Base-by-base conservation (phyloP, 208 protist genomes). In the Crithidia acanthocephali region DNA sequence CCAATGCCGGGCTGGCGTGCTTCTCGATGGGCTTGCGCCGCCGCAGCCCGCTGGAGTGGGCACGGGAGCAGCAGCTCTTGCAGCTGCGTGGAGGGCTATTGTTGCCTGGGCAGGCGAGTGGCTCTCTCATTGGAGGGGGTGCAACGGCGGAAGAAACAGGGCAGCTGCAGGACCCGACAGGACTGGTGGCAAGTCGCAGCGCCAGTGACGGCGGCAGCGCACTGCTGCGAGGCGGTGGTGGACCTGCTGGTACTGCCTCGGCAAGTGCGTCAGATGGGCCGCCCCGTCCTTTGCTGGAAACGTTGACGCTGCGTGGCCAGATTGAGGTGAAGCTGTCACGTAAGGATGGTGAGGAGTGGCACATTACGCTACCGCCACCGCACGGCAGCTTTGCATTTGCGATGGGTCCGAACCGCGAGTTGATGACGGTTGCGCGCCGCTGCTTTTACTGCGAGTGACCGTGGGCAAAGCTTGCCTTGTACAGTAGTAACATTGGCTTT, bases 1-100 rank as follows among this genome's bases (percentile, higher is more conserved):
- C 82, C 2, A 88, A 85, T 61, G 60, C 72, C 0, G 79, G 79
- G 5, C 70, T 92, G 6, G 74, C 58, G 22, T 85, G 79, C 65
- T 81, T 86, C 22, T 70, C 81, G 1, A 80, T 92, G 2, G 80
- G 79, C 15, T 44, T 92, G 33, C 81, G 86, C 22, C 76, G 73
- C 22, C 72, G 74, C 7, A 60, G 59, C 15, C 66, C 68, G 13
- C 40, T 48, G 7, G 60, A 79, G 66, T 52, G 57, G 66, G 30
- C 59, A 0, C 40, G 32, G 16, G 20, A 60, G 11, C 15, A 51
- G 16, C 20, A 42, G 10, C 11, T 27, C 13, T 42, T 42, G 37
- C 37, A 42, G 37, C 37, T 42, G n/a, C n/a, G n/a, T n/a, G n/a
- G n/a, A n/a, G n/a, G n/a, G n/a, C n/a, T n/a, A n/a, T n/a, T n/a